A percentile compares a stretch with the other conserved stretches of the same genome.
These are phyloP conservation scores for Solanum hybrid DNA, from an alignment of 305 asterid genomes.

Conservation along the genomic window DNA sequence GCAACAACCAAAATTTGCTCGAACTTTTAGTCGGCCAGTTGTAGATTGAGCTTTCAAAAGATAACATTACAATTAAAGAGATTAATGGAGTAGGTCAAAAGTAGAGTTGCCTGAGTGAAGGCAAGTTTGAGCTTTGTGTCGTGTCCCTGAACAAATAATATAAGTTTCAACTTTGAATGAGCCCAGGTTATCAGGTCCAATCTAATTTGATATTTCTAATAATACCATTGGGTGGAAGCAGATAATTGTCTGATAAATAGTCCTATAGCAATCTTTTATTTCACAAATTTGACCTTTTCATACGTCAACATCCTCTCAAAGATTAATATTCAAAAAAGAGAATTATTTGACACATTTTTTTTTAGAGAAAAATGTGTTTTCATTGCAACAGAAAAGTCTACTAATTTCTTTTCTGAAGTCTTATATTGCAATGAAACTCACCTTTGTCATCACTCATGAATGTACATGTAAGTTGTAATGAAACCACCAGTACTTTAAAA, in stretches of 20 bases:
- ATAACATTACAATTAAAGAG: not conserved
- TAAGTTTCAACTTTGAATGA: not conserved
- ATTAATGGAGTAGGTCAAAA: not conserved
- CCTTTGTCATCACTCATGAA: not conserved
- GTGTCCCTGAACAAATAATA: not conserved
- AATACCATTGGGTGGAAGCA: not conserved
- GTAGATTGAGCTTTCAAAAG: not conserved
- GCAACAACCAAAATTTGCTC: not conserved
- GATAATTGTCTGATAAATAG: not conserved
- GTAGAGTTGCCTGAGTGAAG: not conserved
- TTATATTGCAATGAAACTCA: not conserved
- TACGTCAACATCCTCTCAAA: not conserved
- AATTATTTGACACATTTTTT: not conserved
- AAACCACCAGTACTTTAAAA: not conserved
- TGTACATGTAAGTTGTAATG: not conserved
- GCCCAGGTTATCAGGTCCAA: not conserved
- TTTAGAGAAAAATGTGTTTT: not conserved
- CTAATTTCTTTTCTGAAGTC: not conserved
- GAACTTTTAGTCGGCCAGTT: not conserved
- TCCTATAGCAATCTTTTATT: not conserved
- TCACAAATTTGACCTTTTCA: not conserved
- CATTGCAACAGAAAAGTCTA: not conserved
- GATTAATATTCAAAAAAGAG: not conserved
- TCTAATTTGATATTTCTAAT: not conserved
- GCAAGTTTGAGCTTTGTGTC: not conserved